Evolutionary conservation across 805 yeast species (phyloP), one percentile per base, ranked within the genome.

Genomic region (Ogataea wickerhamii): DNA sequence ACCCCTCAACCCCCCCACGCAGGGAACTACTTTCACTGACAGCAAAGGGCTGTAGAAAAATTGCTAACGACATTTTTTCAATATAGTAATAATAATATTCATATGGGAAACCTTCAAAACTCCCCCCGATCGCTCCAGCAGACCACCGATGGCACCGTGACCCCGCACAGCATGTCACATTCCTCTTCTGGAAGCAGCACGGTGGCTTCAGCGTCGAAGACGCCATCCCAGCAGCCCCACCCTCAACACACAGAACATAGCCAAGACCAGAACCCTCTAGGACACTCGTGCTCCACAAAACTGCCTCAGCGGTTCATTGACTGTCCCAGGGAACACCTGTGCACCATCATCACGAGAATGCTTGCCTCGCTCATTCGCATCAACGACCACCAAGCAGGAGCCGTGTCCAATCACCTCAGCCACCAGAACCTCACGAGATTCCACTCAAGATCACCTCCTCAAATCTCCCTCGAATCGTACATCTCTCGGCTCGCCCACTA

Each of bases 401-500:
- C 66, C 14, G 53, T 52, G 35, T 53, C 57, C 13, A 47, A 54
- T 23, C 45, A 56, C 19, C 53, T 70, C 4, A 56, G 61, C 13
- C 58, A 68, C 10, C 53, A 60, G 13, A 61, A 67, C 30, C 70
- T 93, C 36, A 91, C 98, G 1, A 68, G 98, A 47, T 91, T 91
- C 60, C 98, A 91, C 60, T 88, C 97, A 4, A 72, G 97, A 45
- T 80, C 91, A 0, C 95, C 97, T 3, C 98, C 98, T 0, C 75
- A 74, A 13, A 91, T 91, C 30, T 82, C 95, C 5, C 77, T 88
- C 12, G 75, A 74, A 47, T 85, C 84, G 38, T 91, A 91, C 53
- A 61, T 89, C 30, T 63, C 80, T 32, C 72, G 98, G 50, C 67
- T 91, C 33, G 74, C 91, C 6, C 82, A 85, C 51, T 91, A 85